phyloP scores from a whole-genome alignment of 2,329 filamentous ascomycete genomes.

The Fusarium duplospermum region DNA sequence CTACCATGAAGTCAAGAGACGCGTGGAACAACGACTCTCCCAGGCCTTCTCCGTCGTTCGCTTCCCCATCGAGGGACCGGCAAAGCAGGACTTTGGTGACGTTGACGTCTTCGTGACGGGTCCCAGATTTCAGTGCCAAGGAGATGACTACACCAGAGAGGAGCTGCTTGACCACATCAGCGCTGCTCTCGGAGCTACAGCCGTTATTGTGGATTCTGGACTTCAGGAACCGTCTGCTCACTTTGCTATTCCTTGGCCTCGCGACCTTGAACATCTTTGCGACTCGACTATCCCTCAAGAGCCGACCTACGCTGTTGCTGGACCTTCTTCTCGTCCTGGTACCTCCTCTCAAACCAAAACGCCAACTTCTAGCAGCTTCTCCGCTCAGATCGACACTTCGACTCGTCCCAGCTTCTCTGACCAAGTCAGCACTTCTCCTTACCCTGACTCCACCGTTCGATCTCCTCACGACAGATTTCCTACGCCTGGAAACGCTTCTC shows the following conservation, averaged over 20 bases:
- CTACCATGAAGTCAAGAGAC: conserved; percentile 64
- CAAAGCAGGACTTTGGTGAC: conserved; percentile 76
- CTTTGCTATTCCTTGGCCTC: conserved; percentile 68
- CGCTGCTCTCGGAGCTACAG: conserved; percentile 58
- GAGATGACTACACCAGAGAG: conserved; percentile 45
- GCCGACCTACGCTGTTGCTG: not conserved
- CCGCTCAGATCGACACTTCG: not conserved
- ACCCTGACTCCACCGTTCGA: too few relatives aligned
- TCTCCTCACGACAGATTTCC: too few relatives aligned
- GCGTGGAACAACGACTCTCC: conserved; percentile 59
- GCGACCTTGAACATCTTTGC: conserved; percentile 9
- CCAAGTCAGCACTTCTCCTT: too few relatives aligned
- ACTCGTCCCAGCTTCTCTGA: too few relatives aligned
- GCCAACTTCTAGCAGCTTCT: not conserved
- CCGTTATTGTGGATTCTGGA: conserved; percentile 45
- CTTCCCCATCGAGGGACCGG: conserved; percentile 75
- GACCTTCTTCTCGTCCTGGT: not conserved
- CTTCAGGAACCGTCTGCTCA: conserved; percentile 48
- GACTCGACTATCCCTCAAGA: not conserved
- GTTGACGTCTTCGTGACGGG: conserved; percentile 74
- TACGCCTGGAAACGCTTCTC: not conserved
- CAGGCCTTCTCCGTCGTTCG: conserved; percentile 66
- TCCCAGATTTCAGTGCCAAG: conserved; percentile 34
- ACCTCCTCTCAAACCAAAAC: not conserved
- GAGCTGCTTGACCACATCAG: conserved; percentile 31